A percentile compares a stretch with the other conserved stretches of the same genome.
phyloP scores from a whole-genome alignment of 2,329 filamentous ascomycete genomes.

The Clarireedia hainanense region DNA sequence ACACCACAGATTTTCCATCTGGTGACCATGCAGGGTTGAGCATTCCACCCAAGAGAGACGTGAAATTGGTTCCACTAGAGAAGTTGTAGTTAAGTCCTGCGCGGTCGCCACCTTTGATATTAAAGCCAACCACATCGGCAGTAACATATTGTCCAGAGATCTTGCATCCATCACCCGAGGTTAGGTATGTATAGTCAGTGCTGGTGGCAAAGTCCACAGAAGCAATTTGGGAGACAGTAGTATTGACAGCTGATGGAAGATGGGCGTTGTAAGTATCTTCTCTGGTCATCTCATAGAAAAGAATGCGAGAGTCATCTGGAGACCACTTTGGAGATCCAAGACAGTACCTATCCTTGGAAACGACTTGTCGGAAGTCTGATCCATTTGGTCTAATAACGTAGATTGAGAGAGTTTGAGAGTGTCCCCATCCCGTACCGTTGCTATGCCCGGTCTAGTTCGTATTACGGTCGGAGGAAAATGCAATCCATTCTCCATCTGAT shows the following conservation, averaged over 20 bases:
- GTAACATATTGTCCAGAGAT: constrained; percentile 14
- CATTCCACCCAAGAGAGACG: constrained; percentile 9
- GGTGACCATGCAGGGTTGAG: constrained; percentile 19
- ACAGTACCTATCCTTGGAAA: constrained; percentile 29
- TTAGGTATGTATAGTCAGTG: constrained; percentile 24
- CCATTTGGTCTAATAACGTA: constrained; percentile 34
- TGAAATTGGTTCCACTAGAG: neutral
- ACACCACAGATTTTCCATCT: constrained; percentile 17
- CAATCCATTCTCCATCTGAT: constrained; percentile 35
- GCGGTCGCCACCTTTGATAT: constrained; percentile 9
- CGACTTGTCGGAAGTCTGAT: constrained; percentile 31
- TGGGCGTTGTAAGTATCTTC: constrained; percentile 34
- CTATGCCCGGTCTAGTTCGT: constrained; percentile 36
- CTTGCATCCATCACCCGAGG: constrained; percentile 15
- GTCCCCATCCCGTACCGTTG: constrained; percentile 34
- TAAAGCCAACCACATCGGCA: constrained; percentile 13
- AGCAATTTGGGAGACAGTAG: constrained; percentile 27
- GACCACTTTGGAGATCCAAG: constrained; percentile 35
- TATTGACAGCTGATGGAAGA: constrained; percentile 19
- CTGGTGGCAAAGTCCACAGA: constrained; percentile 35
- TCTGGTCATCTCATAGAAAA: constrained; percentile 34
- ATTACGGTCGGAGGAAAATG: constrained; percentile 35
- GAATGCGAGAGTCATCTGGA: constrained; percentile 29
- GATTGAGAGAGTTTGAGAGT: constrained; percentile 34
- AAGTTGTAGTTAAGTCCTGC: constrained; percentile 19